Base-by-base conservation (phyloP, 305 asterid genomes). In the Fraxinus velutina region DNA sequence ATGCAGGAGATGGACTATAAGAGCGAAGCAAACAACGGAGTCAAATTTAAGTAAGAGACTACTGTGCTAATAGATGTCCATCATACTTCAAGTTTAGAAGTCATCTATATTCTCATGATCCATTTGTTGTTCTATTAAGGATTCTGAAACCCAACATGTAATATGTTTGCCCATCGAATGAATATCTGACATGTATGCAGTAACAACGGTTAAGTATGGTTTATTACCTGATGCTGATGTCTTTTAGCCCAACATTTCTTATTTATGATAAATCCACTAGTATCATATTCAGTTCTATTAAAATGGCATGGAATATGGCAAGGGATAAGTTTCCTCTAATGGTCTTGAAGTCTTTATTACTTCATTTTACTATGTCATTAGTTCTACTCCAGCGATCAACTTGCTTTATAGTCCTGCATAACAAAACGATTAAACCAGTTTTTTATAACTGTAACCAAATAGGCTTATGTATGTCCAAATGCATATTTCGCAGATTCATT, bases 1-100 rank as follows among this genome's bases (percentile, higher is more conserved):
- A 95, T 95, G 99, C 99, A 95, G 99, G 98, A 95, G 98, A 95
- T 95, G 98, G 93, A 93, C 89, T 95, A 95, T 89, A 87, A 79
- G 74, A 87, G 76, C 78, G 99, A 95, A 92, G 99, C 99, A 83
- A 85, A 84, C 75, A 95, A 94, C 87, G 99, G 98, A 89, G 80
- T 88, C 79, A 94, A 86, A 90, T 95, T 95, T 88, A 91, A 92
- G 99, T 94, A 91, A 86, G 86, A 77, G 36, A 72, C 78, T 75
- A 75, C 33, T 78, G 32, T 79, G 30, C 52, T 77, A 66, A 42
- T 85, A 36, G 4, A 15, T 76, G 78, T 79, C 78, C 36, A 50
- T 71, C 44, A 12, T 30, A 50, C 34, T 71, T 34, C 64, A 77
- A 76, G 68, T 73, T 70, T 68, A 78, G 78, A 83, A 80, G 76